Evolutionary conservation across 192 early-diverging fungal genomes (phyloP), one percentile per base, ranked within the genome.

Genomic region (Coemansia sp.): DNA sequence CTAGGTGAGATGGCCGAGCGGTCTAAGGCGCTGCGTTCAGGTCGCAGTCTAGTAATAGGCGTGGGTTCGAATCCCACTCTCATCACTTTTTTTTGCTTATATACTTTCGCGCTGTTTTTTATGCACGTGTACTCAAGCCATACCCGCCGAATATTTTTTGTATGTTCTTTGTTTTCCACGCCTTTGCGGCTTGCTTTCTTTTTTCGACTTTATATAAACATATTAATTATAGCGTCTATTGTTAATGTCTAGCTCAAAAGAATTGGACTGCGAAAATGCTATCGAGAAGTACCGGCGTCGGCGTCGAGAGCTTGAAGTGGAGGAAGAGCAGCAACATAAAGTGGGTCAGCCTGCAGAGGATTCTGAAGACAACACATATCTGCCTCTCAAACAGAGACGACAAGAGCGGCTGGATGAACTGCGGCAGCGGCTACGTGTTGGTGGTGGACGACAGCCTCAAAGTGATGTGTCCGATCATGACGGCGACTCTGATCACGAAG

Each of bases 211-310:
- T 46, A 46, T 46, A 46, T 2, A 6, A 17, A 17, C 39, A 46
- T 1, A 14, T 46, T 14, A 17, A 17, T 46, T 14, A 46, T 10
- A 10, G 24, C 23, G 54, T 4, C 29, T 56, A 30, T 56, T 23
- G 19, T 31, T 24, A 25, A 57, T 30, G 25, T 25, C 24, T 56
- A 19, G 54, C 23, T 6, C 25, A 56, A 30, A 56, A 6, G 22
- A 19, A 20, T 24, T 30, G 21, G 62, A 64, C n/a, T 54, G 61
- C 3, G 36, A 63, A 9, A 59, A 54, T 9, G 60, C 63, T 10
- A 63, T 74, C 22, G 76, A 79, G 53, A 72, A 73, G 54, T 79
- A 74, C 71, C 67, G 76, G 24, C 67, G 64, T 55, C 76, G 76
- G 36, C 76, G 76, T 17, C 52, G 76, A 51, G 71, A 79, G 71